Percentiles rank a stretch among this genome's conserved stretches.
Conservation (phyloP, 106 monocot species). For the Apostasia ramifera region DNA sequence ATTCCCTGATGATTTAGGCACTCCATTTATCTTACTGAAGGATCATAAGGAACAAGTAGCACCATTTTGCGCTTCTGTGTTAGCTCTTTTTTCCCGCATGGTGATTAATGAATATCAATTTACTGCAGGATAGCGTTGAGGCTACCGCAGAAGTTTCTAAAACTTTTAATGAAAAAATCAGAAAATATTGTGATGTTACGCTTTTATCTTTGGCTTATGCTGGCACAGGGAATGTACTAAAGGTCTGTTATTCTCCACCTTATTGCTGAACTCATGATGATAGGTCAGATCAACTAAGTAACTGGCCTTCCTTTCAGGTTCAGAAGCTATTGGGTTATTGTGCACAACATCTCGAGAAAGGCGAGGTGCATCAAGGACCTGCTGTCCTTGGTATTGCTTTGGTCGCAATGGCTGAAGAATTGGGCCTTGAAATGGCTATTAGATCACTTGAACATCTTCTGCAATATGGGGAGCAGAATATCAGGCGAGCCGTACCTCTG, state of each 20-base stretch:
- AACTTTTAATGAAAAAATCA: conserved; percentile 92
- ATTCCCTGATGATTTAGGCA: too few relatives aligned
- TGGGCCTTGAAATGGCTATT: conserved; percentile 91
- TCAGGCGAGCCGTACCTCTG: conserved; percentile 83
- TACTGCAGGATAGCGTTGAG: conserved; percentile 84
- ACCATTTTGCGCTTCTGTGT: too few relatives aligned
- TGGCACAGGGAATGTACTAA: conserved; percentile 96
- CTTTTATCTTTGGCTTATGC: conserved; percentile 95
- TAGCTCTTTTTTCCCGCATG: background rate
- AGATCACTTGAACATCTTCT: conserved; percentile 84
- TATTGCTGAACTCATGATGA: background rate
- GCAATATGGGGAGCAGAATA: conserved; percentile 98
- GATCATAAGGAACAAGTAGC: too few relatives aligned
- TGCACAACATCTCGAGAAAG: conserved; percentile 89
- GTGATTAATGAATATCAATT: background rate
- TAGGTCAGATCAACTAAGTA: background rate
- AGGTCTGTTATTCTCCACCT: conserved; percentile 35
- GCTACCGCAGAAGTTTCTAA: conserved; percentile 93
- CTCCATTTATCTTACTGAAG: too few relatives aligned
- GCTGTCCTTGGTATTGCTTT: conserved; percentile 98
- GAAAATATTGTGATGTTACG: conserved; percentile 92
- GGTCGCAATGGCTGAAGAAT: conserved; percentile 95
- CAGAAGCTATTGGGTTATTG: conserved; percentile 90
- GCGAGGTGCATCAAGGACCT: conserved; percentile 90
- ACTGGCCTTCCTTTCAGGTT: conserved; percentile 44